Evolutionary conservation across 352 stramenopile genomes (phyloP).

Genomic region (Globisporangium nagaii): DNA sequence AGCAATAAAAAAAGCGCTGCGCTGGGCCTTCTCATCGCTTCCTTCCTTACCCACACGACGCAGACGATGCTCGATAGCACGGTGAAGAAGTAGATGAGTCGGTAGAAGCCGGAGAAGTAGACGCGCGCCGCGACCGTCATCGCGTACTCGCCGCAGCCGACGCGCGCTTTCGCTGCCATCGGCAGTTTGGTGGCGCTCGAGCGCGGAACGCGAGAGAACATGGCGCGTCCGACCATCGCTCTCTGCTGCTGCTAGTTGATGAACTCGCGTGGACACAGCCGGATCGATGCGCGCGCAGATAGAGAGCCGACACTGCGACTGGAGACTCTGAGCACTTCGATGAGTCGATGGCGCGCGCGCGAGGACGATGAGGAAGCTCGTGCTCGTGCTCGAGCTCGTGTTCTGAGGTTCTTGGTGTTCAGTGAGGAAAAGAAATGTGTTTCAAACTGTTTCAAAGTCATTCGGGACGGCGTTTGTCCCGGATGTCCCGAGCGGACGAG

Average conservation of each 20-base stretch:
- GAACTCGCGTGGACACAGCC: no score
- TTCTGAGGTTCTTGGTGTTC: no score
- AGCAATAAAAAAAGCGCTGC: neutral
- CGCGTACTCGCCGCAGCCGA: conserved; percentile 63
- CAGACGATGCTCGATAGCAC: conserved; percentile 65
- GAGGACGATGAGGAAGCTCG: no score
- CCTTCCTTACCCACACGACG: conserved; percentile 56
- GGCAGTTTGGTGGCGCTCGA: conserved; percentile 5
- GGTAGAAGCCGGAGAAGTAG: conserved; percentile 80
- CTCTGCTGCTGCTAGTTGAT: neutral
- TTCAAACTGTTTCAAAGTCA: no score
- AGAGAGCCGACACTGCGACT: no score
- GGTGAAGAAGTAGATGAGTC: conserved; percentile 77
- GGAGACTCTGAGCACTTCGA: no score
- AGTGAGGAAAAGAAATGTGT: no score
- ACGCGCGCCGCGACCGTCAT: conserved; percentile 74
- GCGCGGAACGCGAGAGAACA: conserved; percentile 30
- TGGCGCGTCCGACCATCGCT: neutral
- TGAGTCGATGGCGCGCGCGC: no score
- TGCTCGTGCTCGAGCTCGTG: no score
- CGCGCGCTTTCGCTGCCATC: conserved; percentile 12
- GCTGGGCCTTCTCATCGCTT: no score
- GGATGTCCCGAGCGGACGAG: no score
- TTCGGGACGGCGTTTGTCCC: no score
- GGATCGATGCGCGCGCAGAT: neutral